phyloP scores from a whole-genome alignment of 306 rosid genomes.

The Pyrus bretschneideri region DNA sequence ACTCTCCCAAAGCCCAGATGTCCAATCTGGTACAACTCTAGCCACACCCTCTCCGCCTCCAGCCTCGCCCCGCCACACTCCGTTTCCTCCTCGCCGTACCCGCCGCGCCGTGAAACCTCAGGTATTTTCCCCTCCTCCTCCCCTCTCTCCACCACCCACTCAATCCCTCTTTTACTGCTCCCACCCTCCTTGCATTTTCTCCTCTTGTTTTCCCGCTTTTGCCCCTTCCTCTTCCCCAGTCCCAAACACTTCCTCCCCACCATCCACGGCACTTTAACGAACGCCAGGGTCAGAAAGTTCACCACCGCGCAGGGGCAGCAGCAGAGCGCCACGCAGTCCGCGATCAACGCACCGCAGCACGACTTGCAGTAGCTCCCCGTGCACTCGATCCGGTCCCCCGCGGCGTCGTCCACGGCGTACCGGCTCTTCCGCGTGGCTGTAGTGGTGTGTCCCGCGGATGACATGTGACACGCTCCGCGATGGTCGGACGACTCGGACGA shows the following conservation, averaged over 20 bases:
- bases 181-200: constrained; percentile 1
- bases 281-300: constrained; percentile 44
- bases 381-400: constrained; percentile 46
- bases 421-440: not conserved
- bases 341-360: constrained; percentile 48
- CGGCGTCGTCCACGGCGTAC: constrained; percentile 13
- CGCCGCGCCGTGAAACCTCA: constrained; percentile 9
- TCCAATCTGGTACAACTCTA: constrained; percentile 58
- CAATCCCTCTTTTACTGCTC: too few species aligned
- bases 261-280: constrained; percentile 59
- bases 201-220: not conserved
- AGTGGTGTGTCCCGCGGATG: not conserved
- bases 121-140: constrained; percentile 2
- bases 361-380: constrained; percentile 49
- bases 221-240: constrained; percentile 12
- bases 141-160: not conserved
- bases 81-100: constrained; percentile 7
- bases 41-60: constrained; percentile 73
- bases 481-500: not conserved
- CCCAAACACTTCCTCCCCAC: constrained; percentile 50
- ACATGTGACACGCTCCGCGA: not conserved
- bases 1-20: constrained; percentile 88
- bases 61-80: constrained; percentile 33
- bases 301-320: constrained; percentile 75
- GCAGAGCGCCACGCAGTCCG: constrained; percentile 70